Conservation (phyloP, 441 rosid species). For the Populus trichocarpa region DNA sequence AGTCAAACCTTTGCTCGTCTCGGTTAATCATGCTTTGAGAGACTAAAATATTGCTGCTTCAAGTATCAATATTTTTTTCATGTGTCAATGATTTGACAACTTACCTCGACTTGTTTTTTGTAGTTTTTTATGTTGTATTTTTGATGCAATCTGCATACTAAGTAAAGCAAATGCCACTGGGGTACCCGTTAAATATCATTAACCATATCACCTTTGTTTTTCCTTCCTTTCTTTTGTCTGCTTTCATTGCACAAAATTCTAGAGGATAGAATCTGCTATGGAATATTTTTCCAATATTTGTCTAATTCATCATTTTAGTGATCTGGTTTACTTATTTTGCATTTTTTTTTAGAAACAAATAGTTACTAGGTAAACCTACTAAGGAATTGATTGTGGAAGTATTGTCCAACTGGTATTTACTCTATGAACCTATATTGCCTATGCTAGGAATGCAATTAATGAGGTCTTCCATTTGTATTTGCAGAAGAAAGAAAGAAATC, state of each 20-base stretch:
- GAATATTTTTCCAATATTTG: not conserved
- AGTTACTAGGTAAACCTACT: not conserved
- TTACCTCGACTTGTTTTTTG: not conserved
- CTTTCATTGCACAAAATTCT: no score
- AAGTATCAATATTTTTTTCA: not conserved
- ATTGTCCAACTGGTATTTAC: not conserved
- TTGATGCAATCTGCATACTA: not conserved
- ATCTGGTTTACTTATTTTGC: not conserved
- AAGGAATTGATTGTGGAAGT: not conserved
- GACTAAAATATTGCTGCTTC: not conserved
- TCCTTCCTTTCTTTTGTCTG: no score
- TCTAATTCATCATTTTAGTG: not conserved
- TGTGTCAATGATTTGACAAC: not conserved
- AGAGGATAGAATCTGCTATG: not conserved
- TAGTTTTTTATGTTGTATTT: not conserved
- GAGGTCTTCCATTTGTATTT: slow-evolving; percentile 17
- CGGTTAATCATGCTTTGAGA: not conserved
- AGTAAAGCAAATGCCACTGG: not conserved
- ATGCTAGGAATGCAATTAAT: not conserved
- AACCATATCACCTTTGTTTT: not conserved
- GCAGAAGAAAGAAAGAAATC: slow-evolving; percentile 22
- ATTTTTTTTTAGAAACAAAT: not conserved
- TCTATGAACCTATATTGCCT: not conserved
- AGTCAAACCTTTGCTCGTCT: not conserved
- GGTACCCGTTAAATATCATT: not conserved